These are phyloP conservation scores for Breynia disticha DNA, from an alignment of 441 rosid species.

Conservation along the genomic window DNA sequence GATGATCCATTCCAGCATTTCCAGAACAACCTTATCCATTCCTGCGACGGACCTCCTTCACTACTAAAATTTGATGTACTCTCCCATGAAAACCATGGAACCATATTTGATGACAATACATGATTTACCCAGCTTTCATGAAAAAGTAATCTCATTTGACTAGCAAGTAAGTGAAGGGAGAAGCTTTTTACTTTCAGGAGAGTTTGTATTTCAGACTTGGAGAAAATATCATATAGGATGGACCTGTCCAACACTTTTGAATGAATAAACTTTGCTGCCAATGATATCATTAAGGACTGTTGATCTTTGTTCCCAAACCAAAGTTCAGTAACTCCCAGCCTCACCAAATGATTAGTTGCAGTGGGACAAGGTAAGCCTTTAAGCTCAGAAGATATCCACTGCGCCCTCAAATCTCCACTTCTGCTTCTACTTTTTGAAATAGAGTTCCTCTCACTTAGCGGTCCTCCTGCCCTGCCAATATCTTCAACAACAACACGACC, in stretches of 20 bases:
- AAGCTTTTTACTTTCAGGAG: constrained; percentile 60
- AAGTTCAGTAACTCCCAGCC: constrained; percentile 65
- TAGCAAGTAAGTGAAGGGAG: constrained; percentile 69
- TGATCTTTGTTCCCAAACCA: constrained; percentile 93
- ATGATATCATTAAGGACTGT: constrained; percentile 68
- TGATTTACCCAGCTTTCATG: constrained; percentile 77
- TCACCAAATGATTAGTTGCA: constrained; percentile 63
- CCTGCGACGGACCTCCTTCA: constrained; percentile 85
- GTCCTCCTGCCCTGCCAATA: constrained; percentile 73
- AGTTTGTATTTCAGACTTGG: constrained; percentile 42
- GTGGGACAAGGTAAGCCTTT: constrained; percentile 92
- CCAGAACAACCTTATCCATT: constrained; percentile 95
- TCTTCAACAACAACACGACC: constrained; percentile 96
- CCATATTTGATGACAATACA: constrained; percentile 51
- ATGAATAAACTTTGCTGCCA: constrained; percentile 77
- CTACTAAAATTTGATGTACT: constrained; percentile 50
- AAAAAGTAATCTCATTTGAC: constrained; percentile 74
- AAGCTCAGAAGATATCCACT: constrained; percentile 51
- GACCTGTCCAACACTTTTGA: constrained; percentile 74
- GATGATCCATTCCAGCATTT: constrained; percentile 61
- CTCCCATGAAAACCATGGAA: constrained; percentile 98
- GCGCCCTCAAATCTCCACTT: constrained; percentile 41
- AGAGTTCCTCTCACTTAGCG: constrained; percentile 29
- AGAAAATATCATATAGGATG: constrained; percentile 55
- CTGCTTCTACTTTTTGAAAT: constrained; percentile 25